These are phyloP conservation scores for Neofusicoccum sp. DNA, from an alignment of 2,329 filamentous ascomycete genomes.

Conservation along the genomic window DNA sequence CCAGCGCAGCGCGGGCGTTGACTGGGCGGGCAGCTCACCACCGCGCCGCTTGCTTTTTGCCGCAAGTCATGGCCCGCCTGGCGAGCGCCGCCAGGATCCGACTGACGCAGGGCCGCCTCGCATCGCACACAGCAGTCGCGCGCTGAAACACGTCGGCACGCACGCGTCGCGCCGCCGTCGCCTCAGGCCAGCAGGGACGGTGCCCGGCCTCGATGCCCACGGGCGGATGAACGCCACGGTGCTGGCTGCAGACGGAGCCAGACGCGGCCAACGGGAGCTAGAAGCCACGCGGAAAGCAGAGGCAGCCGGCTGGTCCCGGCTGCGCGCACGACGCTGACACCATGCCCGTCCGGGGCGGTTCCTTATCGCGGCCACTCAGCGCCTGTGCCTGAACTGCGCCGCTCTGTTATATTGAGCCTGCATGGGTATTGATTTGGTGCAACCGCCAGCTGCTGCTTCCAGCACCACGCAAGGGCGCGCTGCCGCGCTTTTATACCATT, in stretches of 20 bases:
- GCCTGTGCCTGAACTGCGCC: conserved; percentile 9
- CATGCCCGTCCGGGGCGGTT: conserved; percentile 5
- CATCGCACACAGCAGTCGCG: neutral
- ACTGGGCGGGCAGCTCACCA: neutral
- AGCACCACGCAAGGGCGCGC: conserved; percentile 4
- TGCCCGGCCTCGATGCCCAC: too few species aligned
- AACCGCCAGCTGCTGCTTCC: neutral
- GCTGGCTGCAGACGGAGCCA: neutral
- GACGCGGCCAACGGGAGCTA: neutral
- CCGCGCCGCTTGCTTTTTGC: neutral
- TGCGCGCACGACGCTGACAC: neutral
- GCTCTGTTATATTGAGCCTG: neutral
- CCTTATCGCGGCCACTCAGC: conserved; percentile 12
- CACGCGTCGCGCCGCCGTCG: neutral
- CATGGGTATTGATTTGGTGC: neutral
- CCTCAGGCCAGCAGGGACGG: neutral
- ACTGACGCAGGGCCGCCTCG: neutral
- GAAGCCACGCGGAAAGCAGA: neutral
- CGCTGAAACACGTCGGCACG: conserved; percentile 5
- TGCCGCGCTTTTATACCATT: neutral
- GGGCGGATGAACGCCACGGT: neutral
- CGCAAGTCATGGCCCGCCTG: neutral
- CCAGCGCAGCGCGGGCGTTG: neutral
- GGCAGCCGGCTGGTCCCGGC: neutral
- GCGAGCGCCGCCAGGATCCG: neutral